These are phyloP conservation scores for Cyberlindnera bimundalis DNA, from an alignment of 805 yeast genomes.

Conservation along the genomic window DNA sequence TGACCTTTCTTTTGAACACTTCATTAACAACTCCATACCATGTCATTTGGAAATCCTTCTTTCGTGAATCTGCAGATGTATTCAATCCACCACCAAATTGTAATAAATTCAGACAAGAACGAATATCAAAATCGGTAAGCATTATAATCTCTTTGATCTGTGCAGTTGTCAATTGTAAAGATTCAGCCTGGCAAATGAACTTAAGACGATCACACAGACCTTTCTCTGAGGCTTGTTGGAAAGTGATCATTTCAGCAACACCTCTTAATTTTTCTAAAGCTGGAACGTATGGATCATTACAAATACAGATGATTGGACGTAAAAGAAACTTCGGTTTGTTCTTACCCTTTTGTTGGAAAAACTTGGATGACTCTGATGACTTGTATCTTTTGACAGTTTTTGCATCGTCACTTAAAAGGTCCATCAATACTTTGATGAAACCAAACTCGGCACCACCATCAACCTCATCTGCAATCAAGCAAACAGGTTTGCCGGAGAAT, in stretches of 20 bases:
- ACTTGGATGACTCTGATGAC: conserved; percentile 24
- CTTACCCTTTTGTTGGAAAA: conserved; percentile 29
- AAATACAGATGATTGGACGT: conserved; percentile 88
- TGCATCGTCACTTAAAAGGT: conserved; percentile 55
- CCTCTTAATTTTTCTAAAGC: conserved; percentile 74
- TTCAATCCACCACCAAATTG: conserved; percentile 49
- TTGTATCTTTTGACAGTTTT: conserved; percentile 41
- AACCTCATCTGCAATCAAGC: conserved; percentile 84
- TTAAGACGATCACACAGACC: conserved; percentile 45
- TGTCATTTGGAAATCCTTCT: conserved; percentile 58
- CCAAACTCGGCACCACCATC: conserved; percentile 75
- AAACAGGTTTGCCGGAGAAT: conserved; percentile 70
- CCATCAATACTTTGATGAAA: conserved; percentile 54
- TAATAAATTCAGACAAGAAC: conserved; percentile 79
- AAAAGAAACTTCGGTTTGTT: conserved; percentile 44
- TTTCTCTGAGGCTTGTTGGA: conserved; percentile 53
- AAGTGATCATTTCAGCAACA: conserved; percentile 65
- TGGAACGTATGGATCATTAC: conserved; percentile 80
- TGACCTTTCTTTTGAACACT: conserved; percentile 54
- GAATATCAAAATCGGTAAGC: conserved; percentile 73
- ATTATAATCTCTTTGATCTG: conserved; percentile 63
- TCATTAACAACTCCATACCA: conserved; percentile 67
- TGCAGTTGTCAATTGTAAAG: conserved; percentile 43
- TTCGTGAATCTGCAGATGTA: conserved; percentile 25
- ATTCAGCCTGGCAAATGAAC: conserved; percentile 55